Evolutionary conservation across 2,329 filamentous ascomycete species (phyloP).

Genomic region (Didymosphaeria variabile): DNA sequence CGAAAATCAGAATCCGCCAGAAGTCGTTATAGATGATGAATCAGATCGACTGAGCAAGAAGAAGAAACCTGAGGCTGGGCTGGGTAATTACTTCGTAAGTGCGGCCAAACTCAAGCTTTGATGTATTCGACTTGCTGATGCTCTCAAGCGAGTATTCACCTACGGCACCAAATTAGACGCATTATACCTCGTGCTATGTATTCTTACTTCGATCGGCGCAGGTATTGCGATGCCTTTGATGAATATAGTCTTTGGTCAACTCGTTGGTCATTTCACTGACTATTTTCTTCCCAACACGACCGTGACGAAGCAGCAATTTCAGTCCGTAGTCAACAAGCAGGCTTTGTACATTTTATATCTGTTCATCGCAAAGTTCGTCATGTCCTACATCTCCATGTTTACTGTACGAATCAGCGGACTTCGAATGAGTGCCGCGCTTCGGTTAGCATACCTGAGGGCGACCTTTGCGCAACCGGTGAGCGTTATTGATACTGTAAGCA

Average conservation of each 20-base stretch:
- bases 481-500: constrained; percentile 51
- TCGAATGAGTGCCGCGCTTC: constrained; percentile 60
- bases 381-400: constrained; percentile 50
- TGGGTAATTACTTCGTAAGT: constrained; percentile 48
- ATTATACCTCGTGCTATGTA: constrained; percentile 35
- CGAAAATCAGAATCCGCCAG: constrained; percentile 16
- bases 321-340: constrained; percentile 55
- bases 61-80: constrained; percentile 30
- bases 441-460: constrained; percentile 59
- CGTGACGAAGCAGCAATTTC: constrained; percentile 59
- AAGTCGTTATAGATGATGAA: constrained; percentile 12
- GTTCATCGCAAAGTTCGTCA: constrained; percentile 47
- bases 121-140: constrained; percentile 10
- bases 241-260: constrained; percentile 63
- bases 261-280: constrained; percentile 64
- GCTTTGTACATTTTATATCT: constrained; percentile 44
- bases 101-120: not conserved
- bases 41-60: constrained; percentile 13
- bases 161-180: constrained; percentile 46
- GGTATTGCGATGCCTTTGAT: constrained; percentile 61
- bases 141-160: constrained; percentile 41
- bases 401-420: constrained; percentile 61
- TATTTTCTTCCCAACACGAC: constrained; percentile 60
- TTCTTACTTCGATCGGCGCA: constrained; percentile 44
- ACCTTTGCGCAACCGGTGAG: constrained; percentile 61